Base-by-base conservation (phyloP, 306 rosid species). In the Lagenaria siceraria region DNA sequence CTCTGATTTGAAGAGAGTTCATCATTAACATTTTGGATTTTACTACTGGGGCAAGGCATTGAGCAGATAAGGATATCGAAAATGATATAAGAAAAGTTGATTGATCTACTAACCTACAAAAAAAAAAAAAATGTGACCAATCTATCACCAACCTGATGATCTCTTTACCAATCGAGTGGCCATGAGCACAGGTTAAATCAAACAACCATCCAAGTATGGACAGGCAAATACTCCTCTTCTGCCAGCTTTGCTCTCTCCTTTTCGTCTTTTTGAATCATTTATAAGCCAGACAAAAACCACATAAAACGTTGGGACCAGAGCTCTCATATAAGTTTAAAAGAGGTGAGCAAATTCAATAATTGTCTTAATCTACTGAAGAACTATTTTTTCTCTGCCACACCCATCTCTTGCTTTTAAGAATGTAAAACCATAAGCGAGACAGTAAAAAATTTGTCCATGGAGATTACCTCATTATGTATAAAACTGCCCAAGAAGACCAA, bases 211-310 rank as follows among this genome's bases (percentile, higher is more conserved):
- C 77, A 33, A 54, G 83, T 70, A 83, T 78, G 74, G 76, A 68
- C 78, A 75, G 70, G 43, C 66, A 38, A 75, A 59, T 51, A 78
- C 33, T 42, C 77, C 75, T 78, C 78, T 85, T 69, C 80, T 78
- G 87, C 82, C 92, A 66, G 85, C 80, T 54, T 78, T 81, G 69
- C 6, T 84, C 79, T 83, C 54, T 38, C 66, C 21, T 25, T 71
- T 71, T 71, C 76, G 15, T 54, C 53, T n/a, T 58, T 74, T 55
- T 36, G 38, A 56, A 62, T 65, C 78, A 70, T 81, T 64, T 58
- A 40, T 22, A 63, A 68, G 81, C 78, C 81, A 81, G 79, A 85
- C 61, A 71, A 77, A 61, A 78, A 52, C 55, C 77, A 29, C 62
- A 53, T 79, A 83, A 66, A 43, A 11, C 63, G 49, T 58, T 29